Conservation (phyloP, 2,329 filamentous ascomycete species). For the Aspergillus intermedius region DNA sequence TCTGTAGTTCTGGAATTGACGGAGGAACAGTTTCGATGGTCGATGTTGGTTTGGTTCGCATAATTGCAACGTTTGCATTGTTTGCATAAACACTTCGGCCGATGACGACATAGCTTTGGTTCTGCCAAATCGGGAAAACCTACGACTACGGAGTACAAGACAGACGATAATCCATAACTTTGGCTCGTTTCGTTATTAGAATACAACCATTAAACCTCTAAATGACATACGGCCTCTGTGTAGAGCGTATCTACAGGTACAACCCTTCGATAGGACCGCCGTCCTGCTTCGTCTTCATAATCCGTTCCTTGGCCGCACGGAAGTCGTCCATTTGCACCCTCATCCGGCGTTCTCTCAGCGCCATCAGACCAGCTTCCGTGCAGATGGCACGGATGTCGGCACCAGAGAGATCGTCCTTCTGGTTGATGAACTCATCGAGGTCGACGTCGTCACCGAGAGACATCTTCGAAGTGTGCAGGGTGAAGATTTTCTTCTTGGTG, state of each 20-base stretch:
- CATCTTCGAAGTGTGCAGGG: conserved; percentile 98
- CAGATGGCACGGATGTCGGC: conserved; percentile 99
- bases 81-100: conserved; percentile 1
- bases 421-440: conserved; percentile 93
- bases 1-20: background rate
- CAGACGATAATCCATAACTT: background rate
- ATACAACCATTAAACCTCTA: conserved; percentile 16
- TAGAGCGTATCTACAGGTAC: conserved; percentile 68
- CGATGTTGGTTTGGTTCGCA: conserved; percentile 11
- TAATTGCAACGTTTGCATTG: conserved; percentile 17
- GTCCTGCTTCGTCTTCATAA: conserved; percentile 97
- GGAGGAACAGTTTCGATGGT: background rate
- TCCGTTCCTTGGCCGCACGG: conserved; percentile 81
- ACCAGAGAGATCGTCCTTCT: conserved; percentile 95
- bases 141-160: background rate
- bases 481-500: conserved; percentile 97
- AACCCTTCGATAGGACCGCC: conserved; percentile 87
- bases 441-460: conserved; percentile 94
- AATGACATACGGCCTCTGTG: conserved; percentile 2
- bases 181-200: conserved; percentile 13
- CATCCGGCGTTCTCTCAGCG: conserved; percentile 91
- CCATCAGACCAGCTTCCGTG: conserved; percentile 91
- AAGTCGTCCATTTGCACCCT: conserved; percentile 99
- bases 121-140: background rate
- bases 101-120: background rate